Conservation (phyloP, 2,329 filamentous ascomycete genomes). For the Colletotrichum sp. region DNA sequence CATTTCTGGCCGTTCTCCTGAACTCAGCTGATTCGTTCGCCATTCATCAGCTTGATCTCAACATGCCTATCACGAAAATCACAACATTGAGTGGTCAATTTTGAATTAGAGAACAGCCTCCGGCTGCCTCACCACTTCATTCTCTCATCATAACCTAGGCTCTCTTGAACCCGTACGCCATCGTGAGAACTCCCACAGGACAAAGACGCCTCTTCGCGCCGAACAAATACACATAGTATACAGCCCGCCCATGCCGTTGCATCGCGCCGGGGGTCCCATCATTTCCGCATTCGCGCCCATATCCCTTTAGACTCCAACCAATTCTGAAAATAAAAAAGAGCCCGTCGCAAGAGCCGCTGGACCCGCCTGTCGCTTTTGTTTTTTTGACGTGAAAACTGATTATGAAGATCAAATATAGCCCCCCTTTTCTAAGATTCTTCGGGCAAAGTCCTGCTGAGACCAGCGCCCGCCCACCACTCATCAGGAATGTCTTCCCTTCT, state of each 20-base stretch:
- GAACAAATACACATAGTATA: conserved; percentile 12
- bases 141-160: neutral
- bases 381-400: neutral
- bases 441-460: conserved; percentile 64
- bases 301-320: neutral
- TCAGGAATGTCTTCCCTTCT: conserved; percentile 79
- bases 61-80: neutral
- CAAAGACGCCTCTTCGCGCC: neutral
- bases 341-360: neutral
- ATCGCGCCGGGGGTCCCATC: neutral
- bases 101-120: neutral
- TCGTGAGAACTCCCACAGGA: neutral
- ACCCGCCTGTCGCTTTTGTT: neutral
- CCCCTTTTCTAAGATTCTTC: conserved; percentile 35
- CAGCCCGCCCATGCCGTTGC: neutral
- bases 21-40: neutral
- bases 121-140: neutral
- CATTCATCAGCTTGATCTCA: neutral
- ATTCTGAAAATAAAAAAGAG: neutral
- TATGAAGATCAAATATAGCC: neutral
- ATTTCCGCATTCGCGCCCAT: neutral
- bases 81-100: neutral
- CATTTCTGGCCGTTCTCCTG: neutral
- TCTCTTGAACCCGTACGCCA: neutral
- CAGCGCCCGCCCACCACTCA: conserved; percentile 79